Evolutionary conservation across 345 rosid species (phyloP).

Genomic region (Salix koriyanagi): DNA sequence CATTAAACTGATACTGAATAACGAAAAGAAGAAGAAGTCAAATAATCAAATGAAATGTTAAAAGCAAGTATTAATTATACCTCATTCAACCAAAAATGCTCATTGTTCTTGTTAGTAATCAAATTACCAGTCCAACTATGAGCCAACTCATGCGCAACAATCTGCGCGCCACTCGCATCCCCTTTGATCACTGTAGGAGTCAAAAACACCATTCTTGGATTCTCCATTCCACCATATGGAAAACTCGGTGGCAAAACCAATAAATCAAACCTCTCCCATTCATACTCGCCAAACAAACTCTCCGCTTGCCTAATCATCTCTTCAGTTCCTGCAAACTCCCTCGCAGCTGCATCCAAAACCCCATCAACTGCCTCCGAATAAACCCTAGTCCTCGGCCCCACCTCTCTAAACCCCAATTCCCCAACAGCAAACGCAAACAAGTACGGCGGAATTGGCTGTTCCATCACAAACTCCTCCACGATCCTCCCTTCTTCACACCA

Average conservation of each 20-base stretch:
- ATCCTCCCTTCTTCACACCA: slow-evolving; percentile 73
- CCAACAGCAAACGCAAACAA: slow-evolving; percentile 90
- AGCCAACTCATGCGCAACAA: slow-evolving; percentile 88
- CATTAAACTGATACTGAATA: background rate
- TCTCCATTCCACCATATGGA: slow-evolving; percentile 95
- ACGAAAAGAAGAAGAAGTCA: background rate
- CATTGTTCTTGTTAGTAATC: slow-evolving; percentile 79
- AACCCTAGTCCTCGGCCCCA: slow-evolving; percentile 84
- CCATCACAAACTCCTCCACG: slow-evolving; percentile 86
- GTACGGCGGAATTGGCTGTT: slow-evolving; percentile 89
- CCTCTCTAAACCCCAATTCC: slow-evolving; percentile 69
- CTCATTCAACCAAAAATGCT: slow-evolving; percentile 98
- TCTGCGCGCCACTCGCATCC: slow-evolving; percentile 79
- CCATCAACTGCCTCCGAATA: slow-evolving; percentile 54
- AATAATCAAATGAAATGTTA: background rate
- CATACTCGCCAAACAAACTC: slow-evolving; percentile 65
- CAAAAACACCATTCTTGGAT: slow-evolving; percentile 81
- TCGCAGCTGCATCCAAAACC: slow-evolving; percentile 68
- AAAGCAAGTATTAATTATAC: slow-evolving; percentile 26
- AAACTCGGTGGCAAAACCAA: slow-evolving; percentile 89
- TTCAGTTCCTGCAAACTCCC: slow-evolving; percentile 85
- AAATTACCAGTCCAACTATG: slow-evolving; percentile 95
- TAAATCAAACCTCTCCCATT: slow-evolving; percentile 89
- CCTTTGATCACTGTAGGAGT: slow-evolving; percentile 93
- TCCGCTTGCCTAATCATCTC: slow-evolving; percentile 87